A percentile compares a stretch with the other conserved stretches of the same genome.
These are phyloP conservation scores for Coniferiporia weirii DNA, from an alignment of 1,284 basidiomycete genomes.

Conservation along the genomic window DNA sequence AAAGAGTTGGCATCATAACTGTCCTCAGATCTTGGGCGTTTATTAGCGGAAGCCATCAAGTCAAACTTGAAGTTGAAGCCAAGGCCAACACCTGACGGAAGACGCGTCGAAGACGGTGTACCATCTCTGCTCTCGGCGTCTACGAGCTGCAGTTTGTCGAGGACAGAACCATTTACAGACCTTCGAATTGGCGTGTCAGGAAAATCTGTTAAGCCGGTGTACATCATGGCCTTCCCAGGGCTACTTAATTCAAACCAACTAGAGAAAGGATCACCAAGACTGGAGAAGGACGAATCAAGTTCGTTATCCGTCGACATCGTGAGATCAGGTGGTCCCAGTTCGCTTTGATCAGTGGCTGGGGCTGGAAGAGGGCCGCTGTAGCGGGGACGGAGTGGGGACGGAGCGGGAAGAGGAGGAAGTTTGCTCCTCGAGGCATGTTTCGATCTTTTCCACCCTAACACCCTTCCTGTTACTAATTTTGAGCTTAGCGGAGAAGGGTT, in stretches of 20 bases:
- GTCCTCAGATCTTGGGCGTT: slow-evolving; percentile 5
- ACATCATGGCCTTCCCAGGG: not conserved
- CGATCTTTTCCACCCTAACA: slow-evolving; percentile 14
- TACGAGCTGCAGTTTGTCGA: slow-evolving; percentile 1
- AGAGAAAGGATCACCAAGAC: slow-evolving; percentile 5
- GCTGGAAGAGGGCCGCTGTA: slow-evolving; percentile 15
- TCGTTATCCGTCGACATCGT: slow-evolving; percentile 8
- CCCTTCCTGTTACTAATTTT: slow-evolving; percentile 14
- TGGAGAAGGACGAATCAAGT: slow-evolving; percentile 10
- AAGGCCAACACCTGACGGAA: slow-evolving; percentile 12
- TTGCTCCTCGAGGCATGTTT: slow-evolving; percentile 1
- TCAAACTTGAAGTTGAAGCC: slow-evolving; percentile 10
- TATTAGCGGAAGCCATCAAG: not conserved
- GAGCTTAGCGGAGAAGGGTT: slow-evolving; percentile 13
- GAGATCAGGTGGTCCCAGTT: not conserved
- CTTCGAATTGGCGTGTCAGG: slow-evolving; percentile 17
- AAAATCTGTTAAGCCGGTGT: not conserved
- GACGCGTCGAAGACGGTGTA: not conserved
- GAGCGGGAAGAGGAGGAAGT: slow-evolving; percentile 9
- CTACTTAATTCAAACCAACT: slow-evolving; percentile 14
- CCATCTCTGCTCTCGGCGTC: not conserved
- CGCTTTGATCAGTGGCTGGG: not conserved
- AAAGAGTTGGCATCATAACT: not conserved
- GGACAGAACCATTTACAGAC: not conserved
- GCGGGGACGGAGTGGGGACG: slow-evolving; percentile 8